Evolutionary conservation across 192 early-diverging fungal genomes (phyloP).

Genomic region (Haplosporangium gracile): DNA sequence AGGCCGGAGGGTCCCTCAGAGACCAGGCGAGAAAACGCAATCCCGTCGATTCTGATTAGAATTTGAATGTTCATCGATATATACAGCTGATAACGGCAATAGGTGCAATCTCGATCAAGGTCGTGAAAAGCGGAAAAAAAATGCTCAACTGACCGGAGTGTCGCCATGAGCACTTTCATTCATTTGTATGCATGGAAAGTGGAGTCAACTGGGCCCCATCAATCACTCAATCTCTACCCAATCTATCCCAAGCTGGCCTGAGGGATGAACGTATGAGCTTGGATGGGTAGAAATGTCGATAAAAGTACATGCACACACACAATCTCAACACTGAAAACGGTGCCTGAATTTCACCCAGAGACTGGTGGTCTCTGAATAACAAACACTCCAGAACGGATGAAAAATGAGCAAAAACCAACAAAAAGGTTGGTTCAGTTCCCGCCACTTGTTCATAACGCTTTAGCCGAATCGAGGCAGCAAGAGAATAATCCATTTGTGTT

Average conservation of each 20-base stretch:
- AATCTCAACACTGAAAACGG: not conserved
- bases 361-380: no score
- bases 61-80: not conserved
- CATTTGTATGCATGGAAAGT: not conserved
- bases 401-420: no score
- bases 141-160: not conserved
- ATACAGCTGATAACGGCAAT: not conserved
- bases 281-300: not conserved
- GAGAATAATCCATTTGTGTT: no score
- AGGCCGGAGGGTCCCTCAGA: no score
- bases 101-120: not conserved
- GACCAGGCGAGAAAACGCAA: no score
- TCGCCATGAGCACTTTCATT: not conserved
- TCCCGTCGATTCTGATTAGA: not conserved
- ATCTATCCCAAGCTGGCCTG: no score
- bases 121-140: not conserved
- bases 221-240: not conserved
- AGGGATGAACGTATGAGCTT: not conserved
- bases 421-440: no score
- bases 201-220: not conserved
- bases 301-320: no score
- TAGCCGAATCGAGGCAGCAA: no score
- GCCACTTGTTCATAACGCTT: no score
- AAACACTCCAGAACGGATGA: no score
- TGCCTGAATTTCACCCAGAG: not conserved